Evolutionary conservation across 352 stramenopile species (phyloP).

Genomic region (Phytophthora idaei): DNA sequence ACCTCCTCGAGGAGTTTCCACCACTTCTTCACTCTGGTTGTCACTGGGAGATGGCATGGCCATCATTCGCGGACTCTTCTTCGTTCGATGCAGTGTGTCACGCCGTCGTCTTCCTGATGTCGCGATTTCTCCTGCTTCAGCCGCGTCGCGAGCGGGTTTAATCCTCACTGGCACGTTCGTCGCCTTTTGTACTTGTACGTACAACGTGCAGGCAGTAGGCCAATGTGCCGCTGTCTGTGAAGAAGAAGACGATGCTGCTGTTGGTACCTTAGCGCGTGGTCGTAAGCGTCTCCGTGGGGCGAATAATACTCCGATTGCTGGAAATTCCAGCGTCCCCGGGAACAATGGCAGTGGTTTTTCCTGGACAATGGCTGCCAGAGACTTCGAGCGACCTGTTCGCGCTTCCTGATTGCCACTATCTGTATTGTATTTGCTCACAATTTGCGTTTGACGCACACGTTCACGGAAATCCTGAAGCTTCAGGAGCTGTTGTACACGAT

Average conservation of each 20-base stretch:
- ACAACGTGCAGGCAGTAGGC: constrained; percentile 71
- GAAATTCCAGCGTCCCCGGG: constrained; percentile 66
- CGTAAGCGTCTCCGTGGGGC: constrained; percentile 55
- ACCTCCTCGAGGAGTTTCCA: constrained; percentile 17
- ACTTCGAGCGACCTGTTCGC: constrained; percentile 30
- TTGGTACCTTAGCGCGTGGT: constrained; percentile 42
- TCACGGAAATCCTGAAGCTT: constrained; percentile 73
- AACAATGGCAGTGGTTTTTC: constrained; percentile 86
- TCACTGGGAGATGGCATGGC: not conserved
- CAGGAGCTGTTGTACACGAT: constrained; percentile 51
- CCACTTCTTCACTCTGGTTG: constrained; percentile 19
- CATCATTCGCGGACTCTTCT: constrained; percentile 28
- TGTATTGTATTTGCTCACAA: constrained; percentile 32
- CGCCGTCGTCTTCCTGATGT: constrained; percentile 15
- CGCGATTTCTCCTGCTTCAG: constrained; percentile 21
- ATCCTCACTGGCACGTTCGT: constrained; percentile 75
- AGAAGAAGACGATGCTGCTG: not conserved
- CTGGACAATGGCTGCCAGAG: constrained; percentile 77
- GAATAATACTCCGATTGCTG: constrained; percentile 59
- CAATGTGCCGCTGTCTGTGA: constrained; percentile 40
- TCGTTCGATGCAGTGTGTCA: constrained; percentile 27
- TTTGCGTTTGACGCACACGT: constrained; percentile 45
- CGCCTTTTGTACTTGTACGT: constrained; percentile 85
- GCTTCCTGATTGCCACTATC: constrained; percentile 21
- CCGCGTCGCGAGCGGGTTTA: constrained; percentile 16